A percentile compares a stretch with the other conserved stretches of the same genome.
These are phyloP conservation scores for Colletotrichum navitas DNA, from an alignment of 2,329 filamentous ascomycete genomes.

Conservation along the genomic window DNA sequence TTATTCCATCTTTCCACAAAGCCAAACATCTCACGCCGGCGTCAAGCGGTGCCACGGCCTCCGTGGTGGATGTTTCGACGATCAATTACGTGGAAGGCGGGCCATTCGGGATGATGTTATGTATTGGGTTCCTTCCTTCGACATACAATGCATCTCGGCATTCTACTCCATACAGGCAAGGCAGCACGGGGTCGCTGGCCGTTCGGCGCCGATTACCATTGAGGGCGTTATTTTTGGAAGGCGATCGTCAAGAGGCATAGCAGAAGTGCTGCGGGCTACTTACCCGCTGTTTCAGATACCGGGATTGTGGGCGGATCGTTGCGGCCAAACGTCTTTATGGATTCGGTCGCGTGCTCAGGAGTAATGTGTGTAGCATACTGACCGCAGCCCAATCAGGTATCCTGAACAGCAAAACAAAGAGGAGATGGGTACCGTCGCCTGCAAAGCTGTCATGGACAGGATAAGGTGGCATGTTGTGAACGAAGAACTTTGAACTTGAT, in stretches of 20 bases:
- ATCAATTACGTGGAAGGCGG: slow-evolving; percentile 21
- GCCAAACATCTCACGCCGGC: slow-evolving; percentile 7
- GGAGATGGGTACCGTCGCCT: neutral
- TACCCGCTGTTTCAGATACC: slow-evolving; percentile 40
- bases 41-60: slow-evolving; percentile 15
- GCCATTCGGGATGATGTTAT: slow-evolving; percentile 2
- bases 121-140: slow-evolving; percentile 19
- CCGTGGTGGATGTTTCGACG: slow-evolving; percentile 26
- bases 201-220: slow-evolving; percentile 17
- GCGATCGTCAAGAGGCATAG: slow-evolving; percentile 28
- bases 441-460: neutral
- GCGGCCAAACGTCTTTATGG: slow-evolving; percentile 28
- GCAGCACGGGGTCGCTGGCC: slow-evolving; percentile 11
- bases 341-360: slow-evolving; percentile 14
- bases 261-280: slow-evolving; percentile 33
- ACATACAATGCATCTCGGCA: slow-evolving; percentile 7
- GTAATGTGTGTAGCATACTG: slow-evolving; percentile 17
- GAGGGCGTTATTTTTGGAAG: slow-evolving; percentile 4
- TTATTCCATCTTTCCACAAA: slow-evolving; percentile 22
- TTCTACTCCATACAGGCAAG: slow-evolving; percentile 13
- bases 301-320: slow-evolving; percentile 35
- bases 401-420: slow-evolving; percentile 20
- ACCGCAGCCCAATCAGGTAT: slow-evolving; percentile 15
- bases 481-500: neutral
- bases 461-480: neutral